phyloP scores from a whole-genome alignment of 2,329 filamentous ascomycete species.

The Penicillium frequentans region DNA sequence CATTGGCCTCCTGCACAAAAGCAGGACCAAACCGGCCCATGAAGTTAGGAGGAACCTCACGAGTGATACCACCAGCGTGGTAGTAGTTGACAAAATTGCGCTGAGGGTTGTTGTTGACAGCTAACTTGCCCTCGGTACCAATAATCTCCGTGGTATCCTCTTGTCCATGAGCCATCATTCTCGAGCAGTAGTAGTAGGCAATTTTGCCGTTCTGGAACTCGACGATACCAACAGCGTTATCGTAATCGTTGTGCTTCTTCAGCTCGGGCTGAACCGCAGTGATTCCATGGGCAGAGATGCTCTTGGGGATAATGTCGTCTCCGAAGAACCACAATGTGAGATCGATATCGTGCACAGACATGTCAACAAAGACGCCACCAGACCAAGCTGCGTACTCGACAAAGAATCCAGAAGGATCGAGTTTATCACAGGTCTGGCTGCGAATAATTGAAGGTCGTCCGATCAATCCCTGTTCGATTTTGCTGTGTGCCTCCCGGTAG shows the following conservation, averaged over 20 bases:
- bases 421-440: conserved; percentile 65
- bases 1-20: conserved; percentile 63
- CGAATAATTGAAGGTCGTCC: conserved; percentile 61
- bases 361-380: conserved; percentile 69
- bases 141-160: conserved; percentile 67
- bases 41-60: conserved; percentile 62
- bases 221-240: conserved; percentile 63
- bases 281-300: conserved; percentile 56
- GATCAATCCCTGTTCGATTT: conserved; percentile 56
- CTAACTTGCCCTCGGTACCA: conserved; percentile 64
- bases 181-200: conserved; percentile 61
- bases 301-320: conserved; percentile 55
- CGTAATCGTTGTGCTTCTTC: conserved; percentile 57
- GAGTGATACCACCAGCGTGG: conserved; percentile 54
- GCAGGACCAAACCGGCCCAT: conserved; percentile 64
- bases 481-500: conserved; percentile 60
- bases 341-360: conserved; percentile 68
- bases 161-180: conserved; percentile 68
- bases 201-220: conserved; percentile 65
- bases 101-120: conserved; percentile 60
- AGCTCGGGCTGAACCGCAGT: conserved; percentile 60
- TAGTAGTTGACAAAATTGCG: conserved; percentile 58
- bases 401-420: conserved; percentile 65
- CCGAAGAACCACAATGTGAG: conserved; percentile 64
- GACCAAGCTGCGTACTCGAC: conserved; percentile 64